phyloP scores from a whole-genome alignment of 257 asterid species.

The Primulina eburnea region DNA sequence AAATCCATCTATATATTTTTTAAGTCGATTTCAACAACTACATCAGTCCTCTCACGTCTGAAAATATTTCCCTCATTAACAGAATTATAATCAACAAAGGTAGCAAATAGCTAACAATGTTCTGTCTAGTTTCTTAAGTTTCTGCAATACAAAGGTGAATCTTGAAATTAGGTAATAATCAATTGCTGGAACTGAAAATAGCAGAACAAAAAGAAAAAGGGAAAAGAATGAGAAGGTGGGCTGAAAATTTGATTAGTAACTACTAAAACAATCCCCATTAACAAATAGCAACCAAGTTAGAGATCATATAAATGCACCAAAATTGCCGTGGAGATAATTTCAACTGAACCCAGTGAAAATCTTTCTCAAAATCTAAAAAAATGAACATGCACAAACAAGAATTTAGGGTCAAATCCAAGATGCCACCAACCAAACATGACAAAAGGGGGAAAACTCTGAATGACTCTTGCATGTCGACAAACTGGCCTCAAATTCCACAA shows the following conservation, averaged over 20 bases:
- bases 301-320: constrained; percentile 15
- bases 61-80: neutral
- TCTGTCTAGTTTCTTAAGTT: too few relatives aligned
- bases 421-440: constrained; percentile 13
- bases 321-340: constrained; percentile 24
- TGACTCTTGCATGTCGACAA: constrained; percentile 48
- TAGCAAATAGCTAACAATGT: neutral
- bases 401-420: constrained; percentile 32
- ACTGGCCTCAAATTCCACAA: constrained; percentile 21
- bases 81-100: neutral
- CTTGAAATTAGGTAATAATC: neutral
- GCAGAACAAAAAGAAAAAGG: neutral
- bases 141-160: neutral
- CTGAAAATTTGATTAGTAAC: constrained; percentile 5
- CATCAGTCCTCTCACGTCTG: neutral
- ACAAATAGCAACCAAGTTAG: constrained; percentile 23
- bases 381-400: constrained; percentile 39
- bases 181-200: constrained; percentile 3
- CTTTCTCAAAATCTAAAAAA: constrained; percentile 21
- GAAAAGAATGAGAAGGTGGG: neutral
- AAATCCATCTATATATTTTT: neutral
- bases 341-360: constrained; percentile 24
- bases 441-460: constrained; percentile 25
- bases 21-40: neutral
- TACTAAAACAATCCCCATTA: constrained; percentile 16